Evolutionary conservation across 495 filamentous ascomycete genomes (phyloP).

Genomic region (Polyplosphaeria fusca): DNA sequence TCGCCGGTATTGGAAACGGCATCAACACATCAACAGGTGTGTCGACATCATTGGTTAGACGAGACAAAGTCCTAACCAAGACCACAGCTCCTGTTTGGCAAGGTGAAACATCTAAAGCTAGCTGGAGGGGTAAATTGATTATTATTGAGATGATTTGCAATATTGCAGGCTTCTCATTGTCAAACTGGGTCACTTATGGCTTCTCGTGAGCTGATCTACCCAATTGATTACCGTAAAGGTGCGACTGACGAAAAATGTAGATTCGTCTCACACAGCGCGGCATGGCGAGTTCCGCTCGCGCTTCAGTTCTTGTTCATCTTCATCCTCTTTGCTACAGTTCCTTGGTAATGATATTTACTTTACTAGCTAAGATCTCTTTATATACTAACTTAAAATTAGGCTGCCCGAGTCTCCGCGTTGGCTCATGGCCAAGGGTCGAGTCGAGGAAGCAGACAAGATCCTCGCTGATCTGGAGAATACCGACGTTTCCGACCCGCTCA

Average conservation of each 20-base stretch:
- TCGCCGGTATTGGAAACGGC: slow-evolving; percentile 59
- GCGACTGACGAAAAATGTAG: slow-evolving; percentile 4
- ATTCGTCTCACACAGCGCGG: slow-evolving; percentile 46
- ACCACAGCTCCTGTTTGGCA: slow-evolving; percentile 60
- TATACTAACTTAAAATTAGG: no score
- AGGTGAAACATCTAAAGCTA: slow-evolving; percentile 57
- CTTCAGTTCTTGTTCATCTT: slow-evolving; percentile 60
- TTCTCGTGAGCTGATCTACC: slow-evolving; percentile 35
- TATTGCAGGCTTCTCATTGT: slow-evolving; percentile 54
- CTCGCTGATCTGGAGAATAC: slow-evolving; percentile 50
- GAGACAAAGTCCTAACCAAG: neutral
- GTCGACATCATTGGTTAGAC: neutral
- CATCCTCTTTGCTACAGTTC: slow-evolving; percentile 48
- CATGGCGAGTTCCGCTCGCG: slow-evolving; percentile 57
- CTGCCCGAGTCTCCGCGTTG: slow-evolving; percentile 56
- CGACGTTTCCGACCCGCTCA: slow-evolving; percentile 47
- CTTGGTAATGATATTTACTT: no score
- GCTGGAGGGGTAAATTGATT: slow-evolving; percentile 59
- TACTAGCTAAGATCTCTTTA: no score
- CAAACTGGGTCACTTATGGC: slow-evolving; percentile 60
- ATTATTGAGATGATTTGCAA: slow-evolving; percentile 61
- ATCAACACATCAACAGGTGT: slow-evolving; percentile 56
- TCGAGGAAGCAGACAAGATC: slow-evolving; percentile 49
- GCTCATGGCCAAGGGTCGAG: slow-evolving; percentile 42
- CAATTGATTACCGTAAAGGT: neutral